Evolutionary conservation across 2,329 filamentous ascomycete genomes (phyloP).

Genomic region (Annulohypoxylon truncatum): DNA sequence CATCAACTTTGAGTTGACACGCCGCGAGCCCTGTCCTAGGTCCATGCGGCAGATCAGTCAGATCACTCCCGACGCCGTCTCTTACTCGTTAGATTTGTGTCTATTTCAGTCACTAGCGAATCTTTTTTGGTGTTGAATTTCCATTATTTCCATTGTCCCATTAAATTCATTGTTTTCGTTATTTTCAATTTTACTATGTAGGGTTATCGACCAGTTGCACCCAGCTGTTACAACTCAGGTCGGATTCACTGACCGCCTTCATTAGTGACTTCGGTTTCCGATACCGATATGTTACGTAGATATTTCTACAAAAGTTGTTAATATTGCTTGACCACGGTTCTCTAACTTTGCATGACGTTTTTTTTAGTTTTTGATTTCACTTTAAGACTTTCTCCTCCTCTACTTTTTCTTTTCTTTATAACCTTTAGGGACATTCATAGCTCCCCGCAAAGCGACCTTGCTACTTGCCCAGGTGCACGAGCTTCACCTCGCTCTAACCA

Average conservation of each 20-base stretch:
- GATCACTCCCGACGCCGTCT: conserved; percentile 18
- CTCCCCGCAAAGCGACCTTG: conserved; percentile 14
- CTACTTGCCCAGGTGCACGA: conserved; percentile 16
- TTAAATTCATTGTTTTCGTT: too few species aligned
- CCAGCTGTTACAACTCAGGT: conserved; percentile 2
- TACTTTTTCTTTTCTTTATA: background rate
- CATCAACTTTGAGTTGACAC: conserved; percentile 11
- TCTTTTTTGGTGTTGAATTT: conserved; percentile 14
- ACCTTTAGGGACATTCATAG: background rate
- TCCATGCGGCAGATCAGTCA: conserved; percentile 36
- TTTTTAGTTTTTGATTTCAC: background rate
- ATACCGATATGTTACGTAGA: background rate
- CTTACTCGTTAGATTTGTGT: conserved; percentile 11
- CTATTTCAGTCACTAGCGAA: conserved; percentile 14
- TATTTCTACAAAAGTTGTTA: background rate
- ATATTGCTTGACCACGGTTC: background rate
- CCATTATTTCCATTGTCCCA: background rate
- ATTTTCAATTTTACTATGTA: too few species aligned
- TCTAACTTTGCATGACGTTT: background rate
- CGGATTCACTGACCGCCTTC: conserved; percentile 30
- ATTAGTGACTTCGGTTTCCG: conserved; percentile 1
- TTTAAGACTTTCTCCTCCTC: background rate
- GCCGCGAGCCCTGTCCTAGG: conserved; percentile 28
- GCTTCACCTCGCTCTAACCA: conserved; percentile 9
- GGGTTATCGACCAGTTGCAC: background rate